These are phyloP conservation scores for Euptelea pleiosperma DNA, from an alignment of 164 flowering plant genomes.

Conservation along the genomic window DNA sequence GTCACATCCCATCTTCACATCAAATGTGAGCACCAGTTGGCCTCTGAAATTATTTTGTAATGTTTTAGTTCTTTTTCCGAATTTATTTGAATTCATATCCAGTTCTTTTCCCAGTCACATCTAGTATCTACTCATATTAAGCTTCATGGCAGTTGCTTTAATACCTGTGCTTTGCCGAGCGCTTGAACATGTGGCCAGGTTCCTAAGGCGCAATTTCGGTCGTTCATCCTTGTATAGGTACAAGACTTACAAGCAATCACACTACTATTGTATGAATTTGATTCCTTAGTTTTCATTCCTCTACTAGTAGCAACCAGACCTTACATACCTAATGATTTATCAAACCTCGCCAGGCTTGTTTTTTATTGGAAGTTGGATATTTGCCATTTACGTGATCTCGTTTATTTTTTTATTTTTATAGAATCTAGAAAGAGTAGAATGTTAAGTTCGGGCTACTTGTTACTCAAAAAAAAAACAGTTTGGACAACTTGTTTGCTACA, in stretches of 20 bases:
- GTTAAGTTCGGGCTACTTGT: no score
- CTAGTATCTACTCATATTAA: conserved; percentile 14
- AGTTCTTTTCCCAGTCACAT: background rate
- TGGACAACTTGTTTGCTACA: no score
- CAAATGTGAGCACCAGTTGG: conserved; percentile 55
- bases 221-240: conserved; percentile 86
- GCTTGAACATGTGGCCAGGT: conserved; percentile 79
- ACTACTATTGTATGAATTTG: background rate
- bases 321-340: no score
- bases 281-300: background rate
- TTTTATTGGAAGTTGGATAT: no score
- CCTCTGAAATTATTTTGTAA: background rate
- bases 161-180: conserved; percentile 83
- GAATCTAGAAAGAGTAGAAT: no score
- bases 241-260: background rate
- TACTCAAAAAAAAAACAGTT: no score
- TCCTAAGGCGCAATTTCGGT: conserved; percentile 78
- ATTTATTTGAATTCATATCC: background rate
- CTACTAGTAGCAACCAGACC: background rate
- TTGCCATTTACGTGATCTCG: no score
- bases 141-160: conserved; percentile 73
- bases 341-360: no score
- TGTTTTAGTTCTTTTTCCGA: background rate
- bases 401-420: no score
- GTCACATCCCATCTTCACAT: conserved; percentile 69